Evolutionary conservation across 345 rosid genomes (phyloP), one percentile per base, ranked within the genome.

Genomic region (Nephelium lappaceum): DNA sequence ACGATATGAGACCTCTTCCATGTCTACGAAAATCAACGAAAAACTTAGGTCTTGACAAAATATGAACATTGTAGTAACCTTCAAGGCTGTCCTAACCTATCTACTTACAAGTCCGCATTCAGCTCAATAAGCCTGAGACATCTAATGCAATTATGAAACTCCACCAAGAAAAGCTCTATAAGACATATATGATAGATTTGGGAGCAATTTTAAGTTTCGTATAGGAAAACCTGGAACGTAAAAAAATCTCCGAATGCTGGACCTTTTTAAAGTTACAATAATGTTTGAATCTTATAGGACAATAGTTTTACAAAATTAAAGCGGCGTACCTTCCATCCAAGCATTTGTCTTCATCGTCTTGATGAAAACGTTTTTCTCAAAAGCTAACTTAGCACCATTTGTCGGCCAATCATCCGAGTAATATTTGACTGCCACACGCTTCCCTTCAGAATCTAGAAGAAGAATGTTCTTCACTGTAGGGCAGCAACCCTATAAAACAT

Each of bases 361-460:
- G 0, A 89, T 43, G 69, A 93, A 95, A 18, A 93, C 83, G 47
- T 77, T 81, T 68, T 95, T 93, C 61, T 95, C 98, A 77, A 91
- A 95, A 77, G 86, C 91, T 78, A 92, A 79, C 76, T 91, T 93
- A 25, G 95, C 78, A 79, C 77, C 82, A 84, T 93, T 90, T 47
- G 98, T 93, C n/a, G 94, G 84, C 97, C 98, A 92, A 27, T 93
- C 98, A 88, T 95, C 97, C 0, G 98, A 89, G 85, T 86, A 95
- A 70, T 95, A 95, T 79, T 88, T 95, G 78, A 91, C 92, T 2
- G 96, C 97, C 42, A 95, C 91, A 65, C 98, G 99, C 81, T 92
- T 95, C 71, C 98, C 99, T 86, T 95, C 95, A 25, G 99, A 91
- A 79, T 95, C 99, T 31, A 95, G 89, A 79, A 95, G 86, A 75